A percentile compares a stretch with the other conserved stretches of the same genome.
phyloP scores from a whole-genome alignment of 169 alveolate species.

The Pseudocohnilembus persalinus region DNA sequence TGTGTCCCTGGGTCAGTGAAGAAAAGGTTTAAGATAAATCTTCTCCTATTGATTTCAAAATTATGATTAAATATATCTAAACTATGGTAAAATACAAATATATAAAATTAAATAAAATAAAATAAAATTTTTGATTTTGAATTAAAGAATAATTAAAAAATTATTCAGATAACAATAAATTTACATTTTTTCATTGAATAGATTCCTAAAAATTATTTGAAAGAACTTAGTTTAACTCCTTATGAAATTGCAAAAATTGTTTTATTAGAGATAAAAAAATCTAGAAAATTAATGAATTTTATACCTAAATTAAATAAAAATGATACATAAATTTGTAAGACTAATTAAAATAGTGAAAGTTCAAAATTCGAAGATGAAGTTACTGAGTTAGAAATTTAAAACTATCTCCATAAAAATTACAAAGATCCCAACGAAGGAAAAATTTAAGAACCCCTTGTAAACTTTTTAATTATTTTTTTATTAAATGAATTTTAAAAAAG shows the following conservation, averaged over 20 bases:
- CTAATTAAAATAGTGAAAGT: background rate
- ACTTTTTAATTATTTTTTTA: no score
- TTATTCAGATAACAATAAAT: no score
- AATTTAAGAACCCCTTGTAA: background rate
- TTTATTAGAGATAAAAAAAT: background rate
- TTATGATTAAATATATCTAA: constrained; percentile 13
- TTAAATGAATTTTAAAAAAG: no score
- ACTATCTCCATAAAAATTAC: background rate
- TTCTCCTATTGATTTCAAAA: constrained; percentile 10
- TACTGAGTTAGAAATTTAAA: background rate
- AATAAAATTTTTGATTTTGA: constrained; percentile 13
- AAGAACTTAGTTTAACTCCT: background rate
- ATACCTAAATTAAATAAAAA: background rate
- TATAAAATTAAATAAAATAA: constrained; percentile 4
- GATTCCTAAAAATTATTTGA: background rate
- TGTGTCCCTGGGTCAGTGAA: constrained; percentile 83
- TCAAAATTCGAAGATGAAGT: background rate
- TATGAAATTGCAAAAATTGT: background rate
- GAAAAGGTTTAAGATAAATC: constrained; percentile 28
- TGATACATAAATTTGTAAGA: no score
- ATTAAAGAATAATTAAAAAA: no score
- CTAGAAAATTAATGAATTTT: background rate
- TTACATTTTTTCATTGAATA: no score
- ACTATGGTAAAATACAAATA: constrained; percentile 1
- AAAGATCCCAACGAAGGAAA: background rate